Conservation (phyloP, 305 asterid genomes). For the Fraxinus floribunda region DNA sequence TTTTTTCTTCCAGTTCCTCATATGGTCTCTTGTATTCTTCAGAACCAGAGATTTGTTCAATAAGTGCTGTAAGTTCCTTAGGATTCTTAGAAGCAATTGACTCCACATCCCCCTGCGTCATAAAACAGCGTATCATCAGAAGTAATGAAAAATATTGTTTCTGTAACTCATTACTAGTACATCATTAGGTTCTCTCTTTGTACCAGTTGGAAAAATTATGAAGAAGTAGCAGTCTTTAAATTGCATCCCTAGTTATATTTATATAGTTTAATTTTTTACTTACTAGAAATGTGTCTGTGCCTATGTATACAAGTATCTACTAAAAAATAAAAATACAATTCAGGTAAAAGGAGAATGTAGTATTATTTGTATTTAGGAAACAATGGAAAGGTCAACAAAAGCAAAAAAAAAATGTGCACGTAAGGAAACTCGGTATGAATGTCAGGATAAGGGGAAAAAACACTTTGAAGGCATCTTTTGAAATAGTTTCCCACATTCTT, state of each 20-base stretch:
- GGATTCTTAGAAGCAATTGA: conserved; percentile 95
- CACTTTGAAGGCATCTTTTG: neutral
- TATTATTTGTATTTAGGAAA: neutral
- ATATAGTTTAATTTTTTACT: conserved; percentile 8
- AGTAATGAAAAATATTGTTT: conserved; percentile 10
- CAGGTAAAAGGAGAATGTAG: neutral
- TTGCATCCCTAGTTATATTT: conserved; percentile 1
- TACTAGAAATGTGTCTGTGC: neutral
- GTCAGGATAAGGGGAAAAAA: neutral
- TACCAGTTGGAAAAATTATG: neutral
- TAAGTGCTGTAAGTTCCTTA: conserved; percentile 77
- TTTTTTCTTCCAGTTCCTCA: conserved; percentile 83
- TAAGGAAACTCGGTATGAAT: neutral
- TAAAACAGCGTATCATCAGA: neutral
- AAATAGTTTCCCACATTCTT: neutral
- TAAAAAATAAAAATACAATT: neutral
- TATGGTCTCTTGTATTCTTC: conserved; percentile 81
- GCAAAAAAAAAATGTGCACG: neutral
- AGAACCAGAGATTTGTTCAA: conserved; percentile 97
- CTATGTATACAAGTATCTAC: conserved; percentile 2
- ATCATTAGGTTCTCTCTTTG: neutral
- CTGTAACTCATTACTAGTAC: neutral
- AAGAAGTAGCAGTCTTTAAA: conserved; percentile 2
- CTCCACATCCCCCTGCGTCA: conserved; percentile 92
- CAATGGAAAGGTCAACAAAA: conserved; percentile 5